Conservation (phyloP, 805 yeast genomes). For the Kodamaea jinghongensis region DNA sequence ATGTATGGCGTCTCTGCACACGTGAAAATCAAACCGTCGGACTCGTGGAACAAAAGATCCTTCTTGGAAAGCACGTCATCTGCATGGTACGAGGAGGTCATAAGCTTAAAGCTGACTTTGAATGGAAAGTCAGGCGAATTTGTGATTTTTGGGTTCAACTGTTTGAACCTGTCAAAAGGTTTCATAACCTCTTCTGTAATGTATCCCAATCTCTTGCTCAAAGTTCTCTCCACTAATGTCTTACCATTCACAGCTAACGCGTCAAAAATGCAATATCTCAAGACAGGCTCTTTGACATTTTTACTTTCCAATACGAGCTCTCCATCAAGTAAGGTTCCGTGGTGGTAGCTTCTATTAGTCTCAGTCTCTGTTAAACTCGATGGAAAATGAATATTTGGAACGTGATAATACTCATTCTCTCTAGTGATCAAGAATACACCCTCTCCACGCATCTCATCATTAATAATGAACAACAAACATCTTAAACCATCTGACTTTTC, state of each 20-base stretch:
- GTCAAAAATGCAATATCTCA: slow-evolving; percentile 86
- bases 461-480: slow-evolving; percentile 67
- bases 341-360: slow-evolving; percentile 61
- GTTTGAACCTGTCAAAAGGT: slow-evolving; percentile 75
- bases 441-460: slow-evolving; percentile 74
- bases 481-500: slow-evolving; percentile 95
- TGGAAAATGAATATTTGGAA: slow-evolving; percentile 87
- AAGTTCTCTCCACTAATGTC: slow-evolving; percentile 62
- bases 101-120: slow-evolving; percentile 79
- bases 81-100: slow-evolving; percentile 80
- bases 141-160: slow-evolving; percentile 68
- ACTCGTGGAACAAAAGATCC: slow-evolving; percentile 74
- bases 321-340: slow-evolving; percentile 90
- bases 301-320: slow-evolving; percentile 79
- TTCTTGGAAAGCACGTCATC: slow-evolving; percentile 70
- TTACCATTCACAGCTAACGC: slow-evolving; percentile 81
- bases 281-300: slow-evolving; percentile 48
- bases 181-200: slow-evolving; percentile 75
- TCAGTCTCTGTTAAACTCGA: slow-evolving; percentile 34
- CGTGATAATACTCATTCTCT: slow-evolving; percentile 78
- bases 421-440: slow-evolving; percentile 87
- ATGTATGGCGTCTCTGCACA: slow-evolving; percentile 85
- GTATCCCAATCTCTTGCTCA: slow-evolving; percentile 83
- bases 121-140: slow-evolving; percentile 68
- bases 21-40: slow-evolving; percentile 93